Evolutionary conservation across 352 stramenopile genomes (phyloP).

Genomic region (Pythium dissotocum): DNA sequence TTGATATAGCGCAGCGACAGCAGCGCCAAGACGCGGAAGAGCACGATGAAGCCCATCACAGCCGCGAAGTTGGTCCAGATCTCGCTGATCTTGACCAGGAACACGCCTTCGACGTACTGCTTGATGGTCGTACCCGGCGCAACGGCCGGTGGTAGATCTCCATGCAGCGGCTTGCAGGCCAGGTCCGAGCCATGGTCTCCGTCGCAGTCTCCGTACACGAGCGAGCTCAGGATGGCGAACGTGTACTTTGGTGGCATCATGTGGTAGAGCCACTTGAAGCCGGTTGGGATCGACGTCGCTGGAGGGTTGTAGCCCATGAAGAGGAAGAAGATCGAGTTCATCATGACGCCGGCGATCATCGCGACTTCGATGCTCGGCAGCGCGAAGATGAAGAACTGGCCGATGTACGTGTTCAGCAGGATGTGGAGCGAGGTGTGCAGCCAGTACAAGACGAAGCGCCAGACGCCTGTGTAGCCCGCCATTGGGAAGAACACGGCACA

Average conservation of each 20-base stretch:
- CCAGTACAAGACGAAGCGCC: slow-evolving; percentile 31
- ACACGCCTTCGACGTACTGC: slow-evolving; percentile 32
- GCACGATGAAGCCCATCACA: slow-evolving; percentile 28
- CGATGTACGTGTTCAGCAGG: slow-evolving; percentile 34
- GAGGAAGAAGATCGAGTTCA: slow-evolving; percentile 73
- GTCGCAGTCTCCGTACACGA: slow-evolving; percentile 31
- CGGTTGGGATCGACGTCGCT: slow-evolving; percentile 43
- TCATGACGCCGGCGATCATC: slow-evolving; percentile 28
- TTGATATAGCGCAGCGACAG: slow-evolving; percentile 38
- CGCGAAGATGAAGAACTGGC: slow-evolving; percentile 29
- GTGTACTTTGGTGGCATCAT: slow-evolving; percentile 39
- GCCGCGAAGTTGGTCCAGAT: slow-evolving; percentile 28
- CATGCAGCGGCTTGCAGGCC: slow-evolving; percentile 19
- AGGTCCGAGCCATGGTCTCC: slow-evolving; percentile 8
- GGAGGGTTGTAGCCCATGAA: slow-evolving; percentile 79
- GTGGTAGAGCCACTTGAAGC: slow-evolving; percentile 64
- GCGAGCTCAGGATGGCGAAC: slow-evolving; percentile 21
- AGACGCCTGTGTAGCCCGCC: slow-evolving; percentile 33
- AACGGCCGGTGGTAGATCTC: slow-evolving; percentile 17
- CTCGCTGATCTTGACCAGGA: slow-evolving; percentile 31
- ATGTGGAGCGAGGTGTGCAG: slow-evolving; percentile 27
- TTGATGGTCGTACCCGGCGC: slow-evolving; percentile 23
- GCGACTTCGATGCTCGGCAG: slow-evolving; percentile 35
- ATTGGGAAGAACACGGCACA: slow-evolving; percentile 36
- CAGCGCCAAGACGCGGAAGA: slow-evolving; percentile 35